A percentile compares a stretch with the other conserved stretches of the same genome.
Conservation (phyloP, 2,329 filamentous ascomycete genomes). For the Colletotrichum endophyticum region DNA sequence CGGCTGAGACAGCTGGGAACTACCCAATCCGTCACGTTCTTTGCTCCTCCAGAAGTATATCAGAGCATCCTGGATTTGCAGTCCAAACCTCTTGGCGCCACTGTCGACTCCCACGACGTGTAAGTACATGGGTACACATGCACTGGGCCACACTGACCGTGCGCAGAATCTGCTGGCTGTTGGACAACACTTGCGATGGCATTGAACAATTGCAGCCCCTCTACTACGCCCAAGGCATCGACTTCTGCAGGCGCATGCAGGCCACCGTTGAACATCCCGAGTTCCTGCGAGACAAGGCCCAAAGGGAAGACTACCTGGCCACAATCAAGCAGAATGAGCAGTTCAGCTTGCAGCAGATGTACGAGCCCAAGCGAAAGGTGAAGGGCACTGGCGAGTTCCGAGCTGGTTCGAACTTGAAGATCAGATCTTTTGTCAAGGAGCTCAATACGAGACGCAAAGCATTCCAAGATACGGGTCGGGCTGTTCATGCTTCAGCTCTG, state of each 20-base stretch:
- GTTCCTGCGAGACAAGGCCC: slow-evolving; percentile 39
- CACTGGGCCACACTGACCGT: neutral
- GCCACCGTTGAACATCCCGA: slow-evolving; percentile 46
- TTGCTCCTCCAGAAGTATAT: slow-evolving; percentile 65
- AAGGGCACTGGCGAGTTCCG: slow-evolving; percentile 24
- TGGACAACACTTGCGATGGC: slow-evolving; percentile 65
- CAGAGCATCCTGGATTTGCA: slow-evolving; percentile 61
- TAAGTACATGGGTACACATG: slow-evolving; percentile 10
- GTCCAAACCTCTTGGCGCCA: slow-evolving; percentile 27
- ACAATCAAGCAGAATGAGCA: slow-evolving; percentile 57
- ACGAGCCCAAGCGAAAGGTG: slow-evolving; percentile 39
- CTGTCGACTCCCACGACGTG: slow-evolving; percentile 53
- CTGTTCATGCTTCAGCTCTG: slow-evolving; percentile 54
- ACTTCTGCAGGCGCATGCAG: slow-evolving; percentile 63
- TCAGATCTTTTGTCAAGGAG: slow-evolving; percentile 34
- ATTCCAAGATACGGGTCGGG: slow-evolving; percentile 41
- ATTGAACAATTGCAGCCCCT: slow-evolving; percentile 65
- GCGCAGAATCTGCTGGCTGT: slow-evolving; percentile 53
- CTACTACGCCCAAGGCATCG: slow-evolving; percentile 63
- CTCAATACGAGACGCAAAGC: slow-evolving; percentile 30
- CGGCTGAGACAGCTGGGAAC: slow-evolving; percentile 61
- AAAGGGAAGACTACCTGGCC: slow-evolving; percentile 38
- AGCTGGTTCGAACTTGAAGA: slow-evolving; percentile 11
- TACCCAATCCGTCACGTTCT: slow-evolving; percentile 60
- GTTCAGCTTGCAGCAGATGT: slow-evolving; percentile 63